Evolutionary conservation across 139 green algal species (phyloP).

Genomic region (Volvox reticuliferus): DNA sequence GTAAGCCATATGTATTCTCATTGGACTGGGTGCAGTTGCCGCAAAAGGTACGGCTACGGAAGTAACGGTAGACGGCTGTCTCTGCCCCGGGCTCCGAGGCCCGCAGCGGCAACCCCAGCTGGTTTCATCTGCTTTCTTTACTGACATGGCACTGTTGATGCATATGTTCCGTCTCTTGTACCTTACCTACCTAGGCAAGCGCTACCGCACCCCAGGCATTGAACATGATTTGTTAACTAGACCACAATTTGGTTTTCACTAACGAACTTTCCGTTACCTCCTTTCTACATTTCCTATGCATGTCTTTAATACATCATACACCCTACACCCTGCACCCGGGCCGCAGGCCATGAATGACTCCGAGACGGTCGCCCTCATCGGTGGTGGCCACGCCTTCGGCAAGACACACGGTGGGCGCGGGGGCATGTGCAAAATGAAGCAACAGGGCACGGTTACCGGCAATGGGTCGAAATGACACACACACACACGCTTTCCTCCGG

Average conservation of each 20-base stretch:
- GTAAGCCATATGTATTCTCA: neutral
- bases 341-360: conserved; percentile 60
- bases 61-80: neutral
- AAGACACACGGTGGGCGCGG: conserved; percentile 52
- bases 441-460: too few relatives aligned
- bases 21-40: neutral
- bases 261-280: neutral
- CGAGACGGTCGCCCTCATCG: conserved; percentile 68
- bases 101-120: too few relatives aligned
- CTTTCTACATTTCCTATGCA: neutral
- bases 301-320: too few relatives aligned
- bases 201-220: neutral
- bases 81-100: too few relatives aligned
- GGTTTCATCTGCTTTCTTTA: too few relatives aligned
- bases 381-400: conserved; percentile 66
- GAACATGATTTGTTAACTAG: neutral
- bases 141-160: too few relatives aligned
- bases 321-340: neutral
- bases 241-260: neutral
- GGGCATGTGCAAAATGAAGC: too few relatives aligned
- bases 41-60: neutral
- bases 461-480: too few relatives aligned
- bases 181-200: too few relatives aligned
- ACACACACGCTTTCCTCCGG: too few relatives aligned
- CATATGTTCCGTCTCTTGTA: too few relatives aligned